Percentiles rank a stretch among this genome's conserved stretches.
phyloP scores from a whole-genome alignment of 1,284 basidiomycete species.

The Moniliella sp. region DNA sequence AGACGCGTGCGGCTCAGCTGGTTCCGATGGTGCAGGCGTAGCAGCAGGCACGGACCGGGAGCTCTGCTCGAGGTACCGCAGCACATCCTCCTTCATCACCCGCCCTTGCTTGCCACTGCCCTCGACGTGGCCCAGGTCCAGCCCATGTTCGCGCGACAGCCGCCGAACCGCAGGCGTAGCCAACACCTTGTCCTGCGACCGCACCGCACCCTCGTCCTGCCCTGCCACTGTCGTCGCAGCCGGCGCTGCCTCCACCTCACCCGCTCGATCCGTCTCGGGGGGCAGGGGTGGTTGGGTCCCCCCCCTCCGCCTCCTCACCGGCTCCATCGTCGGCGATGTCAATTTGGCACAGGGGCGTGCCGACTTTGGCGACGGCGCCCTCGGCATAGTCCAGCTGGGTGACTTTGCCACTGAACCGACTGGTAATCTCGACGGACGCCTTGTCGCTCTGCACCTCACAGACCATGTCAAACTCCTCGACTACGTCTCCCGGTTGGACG shows the following conservation, averaged over 20 bases:
- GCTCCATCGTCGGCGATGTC: too few relatives aligned
- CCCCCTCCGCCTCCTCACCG: background rate
- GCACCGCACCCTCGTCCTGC: too few relatives aligned
- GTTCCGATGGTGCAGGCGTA: background rate
- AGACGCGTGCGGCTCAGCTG: background rate
- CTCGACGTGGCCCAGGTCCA: conserved; percentile 41
- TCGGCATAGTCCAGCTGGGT: conserved; percentile 53
- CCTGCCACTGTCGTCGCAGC: background rate
- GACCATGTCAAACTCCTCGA: conserved; percentile 61
- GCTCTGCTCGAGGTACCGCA: conserved; percentile 1
- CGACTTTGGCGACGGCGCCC: conserved; percentile 69
- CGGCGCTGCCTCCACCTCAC: too few relatives aligned
- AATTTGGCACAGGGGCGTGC: conserved; percentile 58
- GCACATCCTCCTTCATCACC: conserved; percentile 52
- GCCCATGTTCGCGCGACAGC: conserved; percentile 47
- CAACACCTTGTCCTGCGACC: too few relatives aligned
- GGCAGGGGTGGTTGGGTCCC: too few relatives aligned
- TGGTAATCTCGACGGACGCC: conserved; percentile 62
- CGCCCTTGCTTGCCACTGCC: conserved; percentile 57
- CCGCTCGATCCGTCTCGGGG: too few relatives aligned
- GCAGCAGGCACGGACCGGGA: background rate
- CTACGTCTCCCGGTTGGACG: conserved; percentile 42
- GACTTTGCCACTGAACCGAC: conserved; percentile 59
- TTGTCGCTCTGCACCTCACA: conserved; percentile 90
- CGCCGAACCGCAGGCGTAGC: conserved; percentile 60